phyloP scores from a whole-genome alignment of 345 rosid genomes.

The Eucalyptus decipiens region DNA sequence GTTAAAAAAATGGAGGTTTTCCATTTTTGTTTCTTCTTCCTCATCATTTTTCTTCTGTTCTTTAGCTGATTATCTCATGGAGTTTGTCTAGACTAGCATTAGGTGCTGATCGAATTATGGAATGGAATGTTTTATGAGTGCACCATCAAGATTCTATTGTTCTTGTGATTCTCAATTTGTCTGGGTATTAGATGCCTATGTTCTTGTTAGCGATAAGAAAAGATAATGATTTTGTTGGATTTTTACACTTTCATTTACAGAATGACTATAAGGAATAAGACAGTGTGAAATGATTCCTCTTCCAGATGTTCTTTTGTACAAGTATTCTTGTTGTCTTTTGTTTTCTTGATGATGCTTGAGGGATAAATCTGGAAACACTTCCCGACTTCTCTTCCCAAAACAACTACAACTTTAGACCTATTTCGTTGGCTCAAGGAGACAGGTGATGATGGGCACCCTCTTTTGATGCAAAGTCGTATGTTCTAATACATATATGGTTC shows the following conservation, averaged over 20 bases:
- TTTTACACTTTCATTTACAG: not conserved
- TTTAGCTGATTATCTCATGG: not conserved
- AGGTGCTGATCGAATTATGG: not conserved
- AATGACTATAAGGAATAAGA: not conserved
- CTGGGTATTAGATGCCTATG: not conserved
- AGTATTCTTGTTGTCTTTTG: not conserved
- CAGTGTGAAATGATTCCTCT: not conserved
- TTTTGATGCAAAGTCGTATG: not conserved
- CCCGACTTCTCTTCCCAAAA: not conserved
- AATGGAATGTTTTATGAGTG: not conserved
- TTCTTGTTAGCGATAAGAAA: not conserved
- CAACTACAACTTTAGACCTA: not conserved
- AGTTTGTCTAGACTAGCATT: not conserved
- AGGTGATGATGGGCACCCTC: not conserved
- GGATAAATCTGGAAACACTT: not conserved
- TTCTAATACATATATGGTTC: not conserved
- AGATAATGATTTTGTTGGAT: not conserved
- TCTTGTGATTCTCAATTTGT: not conserved
- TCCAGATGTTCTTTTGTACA: not conserved
- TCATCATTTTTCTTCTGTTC: not conserved
- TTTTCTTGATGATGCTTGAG: not conserved
- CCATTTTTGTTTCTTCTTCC: not conserved
- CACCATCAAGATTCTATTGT: not conserved
- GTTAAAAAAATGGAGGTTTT: not conserved
- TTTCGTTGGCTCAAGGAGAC: not conserved